Conservation (phyloP, 169 alveolate species). For the Neospora caninum region DNA sequence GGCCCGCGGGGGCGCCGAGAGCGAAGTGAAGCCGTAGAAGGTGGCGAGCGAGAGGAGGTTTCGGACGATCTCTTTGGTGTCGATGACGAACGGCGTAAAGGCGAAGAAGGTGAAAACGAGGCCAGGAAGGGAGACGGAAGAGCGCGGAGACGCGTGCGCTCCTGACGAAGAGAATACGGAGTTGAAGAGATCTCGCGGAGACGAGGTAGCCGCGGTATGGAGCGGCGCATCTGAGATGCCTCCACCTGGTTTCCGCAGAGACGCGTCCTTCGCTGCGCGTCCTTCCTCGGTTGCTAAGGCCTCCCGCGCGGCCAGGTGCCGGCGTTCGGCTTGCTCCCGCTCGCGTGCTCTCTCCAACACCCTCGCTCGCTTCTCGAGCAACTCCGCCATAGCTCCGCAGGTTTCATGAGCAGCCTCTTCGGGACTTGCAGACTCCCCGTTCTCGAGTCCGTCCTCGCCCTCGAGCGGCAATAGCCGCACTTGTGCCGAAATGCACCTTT, state of each 20-base stretch:
- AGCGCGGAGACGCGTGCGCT: neutral
- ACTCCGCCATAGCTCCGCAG: neutral
- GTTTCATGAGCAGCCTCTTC: neutral
- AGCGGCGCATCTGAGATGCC: too few species aligned
- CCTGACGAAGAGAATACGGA: too few species aligned
- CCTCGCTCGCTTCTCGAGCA: conserved; percentile 12
- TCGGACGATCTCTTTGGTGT: conserved; percentile 13
- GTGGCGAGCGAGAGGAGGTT: conserved; percentile 23
- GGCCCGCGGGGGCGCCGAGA: neutral
- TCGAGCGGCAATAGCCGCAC: neutral
- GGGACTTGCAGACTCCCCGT: neutral
- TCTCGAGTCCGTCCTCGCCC: neutral
- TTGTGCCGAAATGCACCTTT: conserved; percentile 5
- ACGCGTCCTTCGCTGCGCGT: too few species aligned
- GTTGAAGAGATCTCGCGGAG: too few species aligned
- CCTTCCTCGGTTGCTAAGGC: too few species aligned
- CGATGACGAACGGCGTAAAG: conserved; percentile 27
- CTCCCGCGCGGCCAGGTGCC: too few species aligned
- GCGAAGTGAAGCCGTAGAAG: neutral
- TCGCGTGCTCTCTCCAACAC: neutral
- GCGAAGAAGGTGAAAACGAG: conserved; percentile 1
- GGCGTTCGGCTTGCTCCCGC: too few species aligned
- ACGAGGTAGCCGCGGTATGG: too few species aligned
- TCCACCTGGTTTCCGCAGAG: too few species aligned
- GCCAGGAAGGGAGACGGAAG: neutral